Evolutionary conservation across 2,329 filamentous ascomycete species (phyloP), one percentile per base, ranked within the genome.

Genomic region (Calcarisporium arbuscula): DNA sequence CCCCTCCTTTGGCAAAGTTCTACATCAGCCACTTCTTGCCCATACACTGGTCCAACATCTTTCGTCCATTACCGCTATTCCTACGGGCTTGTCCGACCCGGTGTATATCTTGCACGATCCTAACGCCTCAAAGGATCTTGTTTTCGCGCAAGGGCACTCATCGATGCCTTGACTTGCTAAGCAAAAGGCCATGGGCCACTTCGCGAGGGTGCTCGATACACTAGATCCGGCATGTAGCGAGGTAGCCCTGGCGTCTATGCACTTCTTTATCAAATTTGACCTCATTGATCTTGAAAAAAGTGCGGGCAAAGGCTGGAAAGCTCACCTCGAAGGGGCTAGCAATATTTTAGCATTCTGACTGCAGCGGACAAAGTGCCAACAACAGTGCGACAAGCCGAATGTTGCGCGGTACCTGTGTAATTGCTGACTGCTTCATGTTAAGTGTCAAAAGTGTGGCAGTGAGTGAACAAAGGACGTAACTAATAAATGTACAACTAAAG

Each of bases 241-340:
- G 41, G 62, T 68, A 20, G 52, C 67, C 19, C 52, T 71, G 12
- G 67, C 67, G 8, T 65, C 68, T 2, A 62, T 69, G 38, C 59
- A 70, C 32, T 70, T 71, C 48, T 70, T 71, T 37, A 58, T 72
- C 50, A 68, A 69, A 39, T 68, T 72, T 39, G 58, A 70, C 32
- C 53, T 72, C n/a, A 65, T 72, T 29, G 67, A 72, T 40, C 49
- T 68, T 9, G 64, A 67, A 10, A 61, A 57, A 38, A 56, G 56
- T 16, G 58, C 54, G 15, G 54, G 58, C 6, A 59, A 54, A 35
- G 56, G 57, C 37, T 71, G 68, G 68, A 61, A 61, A 41, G 51
- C 59, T 28, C 68, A 72, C 45, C 54, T 72, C 28, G 58, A 62
- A 20, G 67, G 64, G 6, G 66, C 65, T 16, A 61, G 62, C 33